Evolutionary conservation across 371 early-diverging fungal genomes (phyloP).

Genomic region (Sporodiniella umbellata): DNA sequence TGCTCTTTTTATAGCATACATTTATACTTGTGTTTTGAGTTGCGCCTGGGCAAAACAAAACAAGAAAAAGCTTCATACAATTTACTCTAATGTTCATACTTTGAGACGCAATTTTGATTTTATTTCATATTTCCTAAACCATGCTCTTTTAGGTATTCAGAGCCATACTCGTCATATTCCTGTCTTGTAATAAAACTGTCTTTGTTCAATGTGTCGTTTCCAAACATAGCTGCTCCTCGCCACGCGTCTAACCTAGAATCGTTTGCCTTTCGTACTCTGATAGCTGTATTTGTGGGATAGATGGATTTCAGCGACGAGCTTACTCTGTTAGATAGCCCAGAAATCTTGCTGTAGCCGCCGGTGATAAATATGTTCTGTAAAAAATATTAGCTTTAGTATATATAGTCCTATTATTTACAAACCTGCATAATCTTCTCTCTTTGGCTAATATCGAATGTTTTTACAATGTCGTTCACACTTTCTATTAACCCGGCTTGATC

Average conservation of each 20-base stretch:
- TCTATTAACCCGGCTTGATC: constrained; percentile 88
- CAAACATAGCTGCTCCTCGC: constrained; percentile 76
- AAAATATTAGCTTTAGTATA: not conserved
- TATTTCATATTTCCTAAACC: constrained; percentile 61
- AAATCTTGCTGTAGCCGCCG: constrained; percentile 69
- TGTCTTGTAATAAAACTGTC: constrained; percentile 55
- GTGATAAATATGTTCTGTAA: constrained; percentile 72
- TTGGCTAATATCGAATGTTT: constrained; percentile 49
- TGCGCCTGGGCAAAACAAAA: too few relatives aligned
- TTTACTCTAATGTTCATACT: too few relatives aligned
- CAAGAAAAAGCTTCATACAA: too few relatives aligned
- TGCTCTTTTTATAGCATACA: too few relatives aligned
- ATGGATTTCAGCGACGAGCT: constrained; percentile 56
- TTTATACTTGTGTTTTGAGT: too few relatives aligned
- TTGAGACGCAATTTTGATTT: not conserved
- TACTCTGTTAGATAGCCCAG: constrained; percentile 65
- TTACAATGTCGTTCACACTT: constrained; percentile 66
- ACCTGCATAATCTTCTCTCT: constrained; percentile 49
- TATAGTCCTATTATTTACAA: not conserved
- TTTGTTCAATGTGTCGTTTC: constrained; percentile 27
- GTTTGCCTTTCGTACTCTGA: constrained; percentile 61
- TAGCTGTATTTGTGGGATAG: constrained; percentile 56
- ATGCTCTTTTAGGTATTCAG: constrained; percentile 83
- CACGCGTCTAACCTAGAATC: constrained; percentile 82
- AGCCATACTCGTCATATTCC: constrained; percentile 82